Percentiles rank a stretch among this genome's conserved stretches.
phyloP scores from a whole-genome alignment of 106 monocot species.

The Triglochin maritima region DNA sequence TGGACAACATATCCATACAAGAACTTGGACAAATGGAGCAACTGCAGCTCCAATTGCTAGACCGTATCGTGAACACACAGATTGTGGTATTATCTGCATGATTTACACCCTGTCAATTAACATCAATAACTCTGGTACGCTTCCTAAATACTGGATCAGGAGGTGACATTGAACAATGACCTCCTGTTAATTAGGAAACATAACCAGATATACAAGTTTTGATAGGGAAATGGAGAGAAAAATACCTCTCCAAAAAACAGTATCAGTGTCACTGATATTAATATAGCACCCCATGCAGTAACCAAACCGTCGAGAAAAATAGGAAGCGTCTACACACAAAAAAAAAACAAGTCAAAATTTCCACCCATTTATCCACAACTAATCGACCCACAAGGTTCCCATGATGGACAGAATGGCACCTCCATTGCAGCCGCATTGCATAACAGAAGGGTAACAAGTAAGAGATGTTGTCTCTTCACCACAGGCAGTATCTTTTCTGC shows the following conservation, averaged over 20 bases:
- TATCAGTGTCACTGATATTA: conserved; percentile 92
- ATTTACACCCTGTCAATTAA: neutral
- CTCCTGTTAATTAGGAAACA: too few species aligned
- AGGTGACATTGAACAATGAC: too few species aligned
- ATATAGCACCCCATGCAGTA: conserved; percentile 84
- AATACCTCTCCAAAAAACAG: conserved; percentile 90
- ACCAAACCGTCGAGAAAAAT: conserved; percentile 90
- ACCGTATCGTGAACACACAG: conserved; percentile 81
- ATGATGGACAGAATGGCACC: conserved; percentile 22
- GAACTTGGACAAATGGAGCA: conserved; percentile 72
- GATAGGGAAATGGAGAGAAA: too few species aligned
- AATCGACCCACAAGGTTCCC: too few species aligned
- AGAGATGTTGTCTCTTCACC: conserved; percentile 69
- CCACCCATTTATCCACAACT: too few species aligned
- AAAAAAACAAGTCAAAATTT: conserved; percentile 5
- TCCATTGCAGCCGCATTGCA: conserved; percentile 98
- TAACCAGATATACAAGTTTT: too few species aligned
- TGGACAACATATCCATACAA: conserved; percentile 88
- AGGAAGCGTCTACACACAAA: conserved; percentile 49
- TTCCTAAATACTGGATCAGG: too few species aligned
- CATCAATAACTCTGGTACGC: too few species aligned
- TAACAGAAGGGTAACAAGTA: conserved; percentile 87
- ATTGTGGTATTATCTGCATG: conserved; percentile 82
- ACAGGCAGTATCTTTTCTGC: conserved; percentile 87
- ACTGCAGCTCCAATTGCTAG: conserved; percentile 79